A percentile compares a stretch with the other conserved stretches of the same genome.
These are phyloP conservation scores for Nelumbo lutea DNA, from an alignment of 164 flowering plant genomes.

Conservation along the genomic window DNA sequence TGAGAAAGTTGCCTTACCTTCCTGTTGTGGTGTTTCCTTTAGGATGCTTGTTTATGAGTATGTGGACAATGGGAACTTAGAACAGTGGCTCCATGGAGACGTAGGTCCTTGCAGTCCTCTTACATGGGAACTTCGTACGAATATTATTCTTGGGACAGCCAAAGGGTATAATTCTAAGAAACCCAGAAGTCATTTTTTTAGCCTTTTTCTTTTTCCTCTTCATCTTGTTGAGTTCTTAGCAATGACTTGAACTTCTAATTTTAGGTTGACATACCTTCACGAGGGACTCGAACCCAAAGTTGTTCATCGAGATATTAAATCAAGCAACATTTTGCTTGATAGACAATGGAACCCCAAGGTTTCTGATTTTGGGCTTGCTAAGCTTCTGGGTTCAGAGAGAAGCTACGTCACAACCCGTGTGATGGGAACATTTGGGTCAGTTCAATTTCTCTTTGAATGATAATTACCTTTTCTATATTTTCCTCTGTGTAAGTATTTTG, in stretches of 20 bases:
- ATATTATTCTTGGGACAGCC: conserved; percentile 66
- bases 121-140: conserved; percentile 73
- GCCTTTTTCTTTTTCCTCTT: not conserved
- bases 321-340: conserved; percentile 72
- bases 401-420: conserved; percentile 66
- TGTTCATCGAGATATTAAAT: conserved; percentile 73
- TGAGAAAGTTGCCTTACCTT: too few species aligned
- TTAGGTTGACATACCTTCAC: conserved; percentile 65
- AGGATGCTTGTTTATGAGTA: conserved; percentile 86
- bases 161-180: conserved; percentile 44
- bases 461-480: not conserved
- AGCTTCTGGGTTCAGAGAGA: conserved; percentile 50
- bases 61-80: conserved; percentile 67
- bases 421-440: conserved; percentile 73
- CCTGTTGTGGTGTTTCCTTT: not conserved
- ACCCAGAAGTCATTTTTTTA: not conserved
- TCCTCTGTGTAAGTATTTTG: not conserved
- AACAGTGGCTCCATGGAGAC: conserved; percentile 84
- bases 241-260: conserved; percentile 2
- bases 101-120: conserved; percentile 64
- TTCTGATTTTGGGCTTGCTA: conserved; percentile 80
- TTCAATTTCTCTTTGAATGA: conserved; percentile 6
- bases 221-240: not conserved
- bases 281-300: conserved; percentile 86
- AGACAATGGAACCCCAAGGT: conserved; percentile 71